Conservation (phyloP, 768 basidiomycete species). For the Crucibulum laeve region DNA sequence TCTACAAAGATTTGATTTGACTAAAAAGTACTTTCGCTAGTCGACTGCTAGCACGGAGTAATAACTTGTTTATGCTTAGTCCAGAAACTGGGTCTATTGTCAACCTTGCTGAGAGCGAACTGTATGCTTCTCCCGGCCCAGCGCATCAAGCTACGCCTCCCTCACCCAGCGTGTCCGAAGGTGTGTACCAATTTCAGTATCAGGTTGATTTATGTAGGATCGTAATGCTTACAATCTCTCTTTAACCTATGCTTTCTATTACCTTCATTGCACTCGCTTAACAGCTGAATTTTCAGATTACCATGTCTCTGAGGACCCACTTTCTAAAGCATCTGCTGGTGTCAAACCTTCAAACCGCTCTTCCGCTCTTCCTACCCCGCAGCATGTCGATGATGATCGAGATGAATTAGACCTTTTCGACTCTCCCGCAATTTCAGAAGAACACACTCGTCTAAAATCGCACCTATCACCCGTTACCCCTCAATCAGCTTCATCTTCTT, state of each 20-base stretch:
- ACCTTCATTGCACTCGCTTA: background rate
- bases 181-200: too few species aligned
- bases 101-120: constrained; percentile 27
- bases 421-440: constrained; percentile 15
- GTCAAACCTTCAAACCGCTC: background rate
- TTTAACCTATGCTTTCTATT: background rate
- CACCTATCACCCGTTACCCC: background rate
- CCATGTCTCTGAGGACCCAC: background rate
- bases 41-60: background rate
- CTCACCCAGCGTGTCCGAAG: background rate
- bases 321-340: background rate
- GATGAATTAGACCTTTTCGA: constrained; percentile 40
- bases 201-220: too few species aligned
- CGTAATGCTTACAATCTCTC: too few species aligned
- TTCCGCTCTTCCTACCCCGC: constrained; percentile 5
- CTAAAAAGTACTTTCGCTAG: constrained; percentile 17
- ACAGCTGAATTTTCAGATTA: background rate
- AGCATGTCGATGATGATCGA: constrained; percentile 21
- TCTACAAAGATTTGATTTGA: constrained; percentile 52
- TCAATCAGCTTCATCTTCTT: too few species aligned
- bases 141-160: constrained; percentile 3
- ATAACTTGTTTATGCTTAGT: constrained; percentile 20
- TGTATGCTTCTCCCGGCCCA: constrained; percentile 13
- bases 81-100: constrained; percentile 36
- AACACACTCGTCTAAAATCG: background rate